Evolutionary conservation across 2,329 filamentous ascomycete species (phyloP), one percentile per base, ranked within the genome.

Genomic region (Xylaria sp.): DNA sequence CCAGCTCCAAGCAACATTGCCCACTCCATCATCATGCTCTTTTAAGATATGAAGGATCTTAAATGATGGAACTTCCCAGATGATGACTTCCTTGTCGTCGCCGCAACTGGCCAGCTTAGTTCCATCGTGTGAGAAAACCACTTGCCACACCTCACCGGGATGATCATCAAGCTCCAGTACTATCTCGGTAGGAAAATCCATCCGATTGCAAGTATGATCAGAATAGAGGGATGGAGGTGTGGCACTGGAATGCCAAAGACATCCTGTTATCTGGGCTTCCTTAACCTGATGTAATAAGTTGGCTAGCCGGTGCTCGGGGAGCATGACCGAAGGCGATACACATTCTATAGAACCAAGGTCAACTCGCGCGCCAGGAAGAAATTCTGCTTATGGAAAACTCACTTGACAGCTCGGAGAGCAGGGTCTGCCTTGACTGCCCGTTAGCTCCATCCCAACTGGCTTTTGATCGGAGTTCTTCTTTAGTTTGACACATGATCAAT

Each of bases 251-350:
- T 99, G 96, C 79, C 94, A 98, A 46, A 94, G 82, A 78, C 96
- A 99, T 36, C 88, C 88, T 60, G 90, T 88, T 67, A 97, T 92
- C 81, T 97, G 95, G 71, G 86, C 89, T 69, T 91, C 87, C 78
- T 97, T 97, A 44, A 97, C 90, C 72, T 97, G 90, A 66, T 94
- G 87, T 61, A 99, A 83, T 17, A 99, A 84, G 40, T 90, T 87
- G 1, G 93, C 93, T 53, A 99, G 84, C 6, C 96, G 90, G 79
- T 96, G 93, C 77, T 97, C 93, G 1, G 96, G 96, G 63, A 99
- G 92, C 94, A 99, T 98, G 53, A 97, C 93, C 4, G 94, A 96
- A 0, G 96, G 95, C 1, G 96, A 97, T 79, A 99, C 97, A 65
- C 89, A 97, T 83, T 87, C 92, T 95, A 74, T 11, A 42, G 54